Evolutionary conservation across 495 filamentous ascomycete genomes (phyloP).

Genomic region (Apiosordaria backusii): DNA sequence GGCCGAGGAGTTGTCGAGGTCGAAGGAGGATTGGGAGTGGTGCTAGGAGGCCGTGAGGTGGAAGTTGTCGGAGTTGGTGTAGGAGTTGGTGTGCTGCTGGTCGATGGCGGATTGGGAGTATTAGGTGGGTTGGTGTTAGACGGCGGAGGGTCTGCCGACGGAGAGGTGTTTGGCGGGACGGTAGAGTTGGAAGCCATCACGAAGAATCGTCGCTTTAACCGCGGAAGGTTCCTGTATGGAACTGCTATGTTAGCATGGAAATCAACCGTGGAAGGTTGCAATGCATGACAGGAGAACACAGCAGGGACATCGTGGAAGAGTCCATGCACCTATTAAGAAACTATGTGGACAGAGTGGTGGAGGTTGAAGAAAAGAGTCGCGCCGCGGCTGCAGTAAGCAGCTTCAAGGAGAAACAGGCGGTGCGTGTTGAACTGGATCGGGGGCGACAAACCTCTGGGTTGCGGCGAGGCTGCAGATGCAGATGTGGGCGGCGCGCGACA

Average conservation of each 20-base stretch:
- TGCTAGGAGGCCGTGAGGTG: background rate
- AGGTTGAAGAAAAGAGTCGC: background rate
- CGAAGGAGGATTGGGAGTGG: background rate
- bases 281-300: constrained; percentile 24
- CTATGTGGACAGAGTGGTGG: background rate
- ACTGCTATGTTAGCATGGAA: constrained; percentile 40
- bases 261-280: constrained; percentile 22
- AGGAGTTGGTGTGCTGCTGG: background rate
- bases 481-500: constrained; percentile 10
- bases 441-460: constrained; percentile 18
- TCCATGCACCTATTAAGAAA: constrained; percentile 8
- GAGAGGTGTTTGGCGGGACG: constrained; percentile 9
- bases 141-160: constrained; percentile 5
- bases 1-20: background rate
- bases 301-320: constrained; percentile 26
- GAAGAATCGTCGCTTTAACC: constrained; percentile 38
- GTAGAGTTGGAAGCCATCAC: constrained; percentile 47
- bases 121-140: constrained; percentile 7
- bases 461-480: background rate
- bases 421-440: constrained; percentile 3
- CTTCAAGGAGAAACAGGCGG: constrained; percentile 12
- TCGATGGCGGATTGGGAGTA: constrained; percentile 11
- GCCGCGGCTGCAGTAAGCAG: constrained; percentile 6
- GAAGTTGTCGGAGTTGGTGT: constrained; percentile 12
- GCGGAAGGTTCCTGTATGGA: constrained; percentile 34